Evolutionary conservation across 2,329 filamentous ascomycete species (phyloP), one percentile per base, ranked within the genome.

Genomic region (Fusarium paranaense): DNA sequence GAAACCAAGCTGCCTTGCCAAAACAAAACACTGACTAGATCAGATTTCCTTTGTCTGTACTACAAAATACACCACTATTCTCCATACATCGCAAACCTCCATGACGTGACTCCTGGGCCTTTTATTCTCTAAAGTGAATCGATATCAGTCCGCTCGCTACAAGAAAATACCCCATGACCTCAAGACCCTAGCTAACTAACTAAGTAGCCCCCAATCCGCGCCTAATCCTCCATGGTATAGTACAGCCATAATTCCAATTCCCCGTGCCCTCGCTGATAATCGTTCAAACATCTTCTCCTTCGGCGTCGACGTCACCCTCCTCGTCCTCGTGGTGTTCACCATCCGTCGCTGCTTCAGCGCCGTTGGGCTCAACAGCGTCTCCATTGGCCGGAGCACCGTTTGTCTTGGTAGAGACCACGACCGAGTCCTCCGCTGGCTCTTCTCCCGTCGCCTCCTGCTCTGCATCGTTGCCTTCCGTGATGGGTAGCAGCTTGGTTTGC

Each of bases 201-300:
- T 40, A 35, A 50, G 30, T 42, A 69, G 56, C 59, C 59, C 56
- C 27, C 52, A 73, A 70, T 40, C 69, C 69, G 60, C 60, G 66
- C 72, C 63, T 8, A 62, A 54, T 64, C 73, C 56, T 37, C 64
- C 67, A 76, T 73, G 73, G 62, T 73, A 73, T 75, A 64, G 35
- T 74, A 76, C 73, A 75, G 50, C 67, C 72, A 50, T 69, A 69
- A 71, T 45, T 25, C 47, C 59, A 37, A 37, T 22, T n/a, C 69
- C 40, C 62, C 47, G 35, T 50, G 25, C 52, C 60, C 52, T 38
- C 25, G 37, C 38, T 60, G 27, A 62, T 56, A 57, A 64, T 67
- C 70, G 50, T 67, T 75, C 68, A 82, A 66, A 81, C 76, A 35
- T 82, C 80, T 61, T 83, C 81, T 18, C 82, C 82, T 62, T 82